A percentile compares a stretch with the other conserved stretches of the same genome.
Evolutionary conservation across 2,329 filamentous ascomycete genomes (phyloP).

Genomic region (Pseudogymnoascus sp.): DNA sequence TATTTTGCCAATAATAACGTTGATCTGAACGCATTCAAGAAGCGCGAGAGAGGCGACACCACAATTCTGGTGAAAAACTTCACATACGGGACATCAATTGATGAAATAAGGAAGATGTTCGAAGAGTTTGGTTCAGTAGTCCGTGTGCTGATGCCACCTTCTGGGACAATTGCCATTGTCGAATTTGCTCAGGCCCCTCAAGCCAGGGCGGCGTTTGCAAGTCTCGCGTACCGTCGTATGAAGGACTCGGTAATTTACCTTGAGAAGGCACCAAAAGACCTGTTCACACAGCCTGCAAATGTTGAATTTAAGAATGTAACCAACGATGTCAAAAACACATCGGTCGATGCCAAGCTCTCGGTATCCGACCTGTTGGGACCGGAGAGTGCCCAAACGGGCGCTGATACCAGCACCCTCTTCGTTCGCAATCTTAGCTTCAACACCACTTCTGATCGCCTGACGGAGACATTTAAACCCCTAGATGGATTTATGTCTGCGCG

Average conservation of each 20-base stretch:
- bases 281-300: constrained; percentile 45
- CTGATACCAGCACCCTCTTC: constrained; percentile 74
- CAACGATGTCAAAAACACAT: constrained; percentile 14
- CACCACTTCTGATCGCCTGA: constrained; percentile 69
- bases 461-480: constrained; percentile 69
- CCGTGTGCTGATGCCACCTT: constrained; percentile 82
- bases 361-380: constrained; percentile 60
- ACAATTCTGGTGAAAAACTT: constrained; percentile 94
- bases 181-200: constrained; percentile 75
- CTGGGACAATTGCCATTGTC: constrained; percentile 87
- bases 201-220: constrained; percentile 74
- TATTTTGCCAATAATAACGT: constrained; percentile 86
- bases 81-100: constrained; percentile 68
- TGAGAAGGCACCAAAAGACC: constrained; percentile 81
- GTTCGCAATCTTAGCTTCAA: constrained; percentile 90
- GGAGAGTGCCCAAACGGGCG: constrained; percentile 42
- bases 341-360: constrained; percentile 47
- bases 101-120: constrained; percentile 73
- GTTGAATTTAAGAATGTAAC: constrained; percentile 10
- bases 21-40: constrained; percentile 86
- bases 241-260: constrained; percentile 88
- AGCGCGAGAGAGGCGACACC: constrained; percentile 72
- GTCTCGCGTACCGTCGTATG: constrained; percentile 80
- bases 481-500: constrained; percentile 83
- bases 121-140: constrained; percentile 77